Conservation (phyloP, 2,329 filamentous ascomycete genomes). For the Diplodia mutila region DNA sequence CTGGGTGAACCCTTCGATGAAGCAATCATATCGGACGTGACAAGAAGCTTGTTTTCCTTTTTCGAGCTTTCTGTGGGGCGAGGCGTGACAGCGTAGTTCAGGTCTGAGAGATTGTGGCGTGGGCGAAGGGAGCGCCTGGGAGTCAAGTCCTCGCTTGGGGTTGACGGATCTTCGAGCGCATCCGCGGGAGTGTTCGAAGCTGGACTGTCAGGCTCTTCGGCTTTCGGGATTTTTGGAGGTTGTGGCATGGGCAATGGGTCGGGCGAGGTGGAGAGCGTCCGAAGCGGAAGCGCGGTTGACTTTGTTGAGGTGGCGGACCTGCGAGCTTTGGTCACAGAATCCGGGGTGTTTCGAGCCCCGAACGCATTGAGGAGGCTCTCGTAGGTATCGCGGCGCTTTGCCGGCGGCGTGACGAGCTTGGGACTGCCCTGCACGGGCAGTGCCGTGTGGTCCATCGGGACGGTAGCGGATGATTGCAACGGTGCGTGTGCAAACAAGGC, state of each 20-base stretch:
- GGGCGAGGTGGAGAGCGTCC: background rate
- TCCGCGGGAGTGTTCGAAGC: background rate
- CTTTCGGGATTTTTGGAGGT: background rate
- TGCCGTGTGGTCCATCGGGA: conserved; percentile 31
- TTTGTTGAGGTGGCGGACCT: background rate
- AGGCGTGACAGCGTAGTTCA: background rate
- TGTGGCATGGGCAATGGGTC: background rate
- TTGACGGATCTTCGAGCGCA: background rate
- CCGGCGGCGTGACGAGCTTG: background rate
- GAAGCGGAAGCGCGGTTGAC: background rate
- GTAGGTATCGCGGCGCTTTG: background rate
- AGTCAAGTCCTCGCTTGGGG: background rate
- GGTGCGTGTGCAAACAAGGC: background rate
- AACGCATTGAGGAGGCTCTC: conserved; percentile 25
- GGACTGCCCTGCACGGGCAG: background rate
- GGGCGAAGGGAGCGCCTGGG: background rate
- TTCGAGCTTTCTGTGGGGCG: background rate
- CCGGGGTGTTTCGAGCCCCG: conserved; percentile 35
- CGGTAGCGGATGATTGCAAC: background rate
- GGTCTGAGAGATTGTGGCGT: background rate
- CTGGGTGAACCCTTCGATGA: background rate
- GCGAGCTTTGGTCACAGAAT: conserved; percentile 37
- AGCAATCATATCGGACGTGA: conserved; percentile 38
- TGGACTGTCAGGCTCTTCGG: background rate
- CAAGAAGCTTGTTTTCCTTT: conserved; percentile 32